Conservation (phyloP, 768 basidiomycete species). For the Jaapia argillacea region DNA sequence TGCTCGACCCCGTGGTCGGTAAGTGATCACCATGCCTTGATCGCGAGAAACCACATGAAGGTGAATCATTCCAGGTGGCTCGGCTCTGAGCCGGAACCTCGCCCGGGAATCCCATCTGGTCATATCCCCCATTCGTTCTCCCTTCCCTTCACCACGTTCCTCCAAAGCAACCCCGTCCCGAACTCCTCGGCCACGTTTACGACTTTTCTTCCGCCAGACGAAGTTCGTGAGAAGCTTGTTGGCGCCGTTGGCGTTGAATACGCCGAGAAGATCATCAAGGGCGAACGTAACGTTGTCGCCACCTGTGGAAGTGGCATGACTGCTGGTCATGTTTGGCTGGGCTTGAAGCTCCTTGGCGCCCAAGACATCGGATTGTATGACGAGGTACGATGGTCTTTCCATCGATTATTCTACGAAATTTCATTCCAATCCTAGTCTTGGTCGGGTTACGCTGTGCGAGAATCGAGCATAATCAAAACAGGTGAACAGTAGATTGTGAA, state of each 20-base stretch:
- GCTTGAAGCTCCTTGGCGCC: conserved; percentile 64
- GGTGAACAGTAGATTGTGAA: conserved; percentile 7
- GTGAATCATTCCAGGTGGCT: conserved; percentile 42
- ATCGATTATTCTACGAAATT: conserved; percentile 2
- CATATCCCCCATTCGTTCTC: conserved; percentile 87
- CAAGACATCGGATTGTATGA: conserved; percentile 74
- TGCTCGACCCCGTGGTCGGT: conserved; percentile 80
- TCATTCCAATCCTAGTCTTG: conserved; percentile 54
- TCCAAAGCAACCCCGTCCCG: conserved; percentile 30
- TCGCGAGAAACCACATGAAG: conserved; percentile 4
- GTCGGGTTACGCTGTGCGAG: conserved; percentile 84
- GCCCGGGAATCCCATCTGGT: conserved; percentile 78
- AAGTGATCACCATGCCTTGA: conserved; percentile 11
- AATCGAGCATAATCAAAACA: conserved; percentile 65
- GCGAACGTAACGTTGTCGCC: conserved; percentile 52
- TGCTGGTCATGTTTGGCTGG: conserved; percentile 90
- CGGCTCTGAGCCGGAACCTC: conserved; percentile 81
- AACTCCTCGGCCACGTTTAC: conserved; percentile 38
- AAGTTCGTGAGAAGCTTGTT: conserved; percentile 51
- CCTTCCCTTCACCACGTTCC: conserved; percentile 73
- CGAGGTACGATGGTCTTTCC: too few relatives aligned
- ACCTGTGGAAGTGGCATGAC: conserved; percentile 98
- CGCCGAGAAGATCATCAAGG: conserved; percentile 46
- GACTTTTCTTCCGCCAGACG: conserved; percentile 44
- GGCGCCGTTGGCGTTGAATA: conserved; percentile 51